Conservation (phyloP, 345 rosid genomes). For the Populus alba region DNA sequence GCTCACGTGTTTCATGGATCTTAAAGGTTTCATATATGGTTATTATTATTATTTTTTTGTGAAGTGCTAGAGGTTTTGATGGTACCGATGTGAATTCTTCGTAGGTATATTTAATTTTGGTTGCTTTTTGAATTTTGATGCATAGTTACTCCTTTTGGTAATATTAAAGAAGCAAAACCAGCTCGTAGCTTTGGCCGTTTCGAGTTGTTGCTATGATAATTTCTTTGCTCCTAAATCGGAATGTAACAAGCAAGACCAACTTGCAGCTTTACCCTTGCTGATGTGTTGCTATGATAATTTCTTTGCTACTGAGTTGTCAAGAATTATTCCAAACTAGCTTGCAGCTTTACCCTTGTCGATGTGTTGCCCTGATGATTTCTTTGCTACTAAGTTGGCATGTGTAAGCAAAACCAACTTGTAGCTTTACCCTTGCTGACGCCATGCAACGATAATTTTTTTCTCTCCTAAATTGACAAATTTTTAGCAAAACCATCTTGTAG, state of each 20-base stretch:
- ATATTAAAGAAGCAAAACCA: background rate
- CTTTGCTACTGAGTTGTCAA: background rate
- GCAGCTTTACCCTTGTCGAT: background rate
- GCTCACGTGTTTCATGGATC: too few relatives aligned
- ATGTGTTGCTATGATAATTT: background rate
- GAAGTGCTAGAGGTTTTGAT: background rate
- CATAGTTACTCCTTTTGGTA: background rate
- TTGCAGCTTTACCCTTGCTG: background rate
- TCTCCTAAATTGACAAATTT: background rate
- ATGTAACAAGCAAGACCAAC: background rate
- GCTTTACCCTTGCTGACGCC: too few relatives aligned
- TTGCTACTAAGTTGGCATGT: background rate
- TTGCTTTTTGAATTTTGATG: background rate
- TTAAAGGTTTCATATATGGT: background rate
- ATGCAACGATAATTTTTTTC: background rate
- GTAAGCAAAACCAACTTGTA: too few relatives aligned
- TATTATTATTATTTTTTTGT: background rate
- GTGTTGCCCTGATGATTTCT: background rate
- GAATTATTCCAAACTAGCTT: background rate
- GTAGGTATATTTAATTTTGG: background rate
- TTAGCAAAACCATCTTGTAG: too few relatives aligned
- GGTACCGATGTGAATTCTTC: background rate
- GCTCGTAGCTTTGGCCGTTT: background rate
- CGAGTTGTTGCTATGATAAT: background rate
- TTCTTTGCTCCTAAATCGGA: background rate